A percentile compares a stretch with the other conserved stretches of the same genome.
These are phyloP conservation scores for Phytopythium vexans DNA, from an alignment of 352 stramenopile genomes.

Conservation along the genomic window DNA sequence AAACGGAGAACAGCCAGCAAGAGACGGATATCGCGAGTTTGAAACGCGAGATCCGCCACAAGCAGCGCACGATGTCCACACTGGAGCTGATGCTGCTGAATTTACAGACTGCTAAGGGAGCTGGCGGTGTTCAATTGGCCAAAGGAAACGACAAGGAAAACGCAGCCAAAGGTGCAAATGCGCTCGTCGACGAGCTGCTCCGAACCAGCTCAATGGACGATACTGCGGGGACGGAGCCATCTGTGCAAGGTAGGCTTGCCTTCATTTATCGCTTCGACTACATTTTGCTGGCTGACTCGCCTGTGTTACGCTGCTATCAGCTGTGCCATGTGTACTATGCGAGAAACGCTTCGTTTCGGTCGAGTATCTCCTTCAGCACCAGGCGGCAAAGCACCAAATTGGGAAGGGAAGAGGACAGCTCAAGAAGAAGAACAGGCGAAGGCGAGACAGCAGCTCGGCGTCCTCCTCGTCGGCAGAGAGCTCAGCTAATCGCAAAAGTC, in stretches of 20 bases:
- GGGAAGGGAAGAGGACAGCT: conserved; percentile 9
- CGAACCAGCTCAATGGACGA: conserved; percentile 3
- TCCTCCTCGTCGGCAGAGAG: conserved; percentile 5
- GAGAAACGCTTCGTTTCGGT: conserved; percentile 73
- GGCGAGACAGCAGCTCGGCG: conserved; percentile 2
- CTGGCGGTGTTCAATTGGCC: conserved; percentile 6
- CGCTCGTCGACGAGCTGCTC: conserved; percentile 33
- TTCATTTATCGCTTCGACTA: neutral
- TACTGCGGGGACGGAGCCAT: too few relatives aligned
- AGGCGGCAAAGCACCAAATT: conserved; percentile 52
- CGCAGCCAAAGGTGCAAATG: conserved; percentile 23
- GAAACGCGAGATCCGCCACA: conserved; percentile 77
- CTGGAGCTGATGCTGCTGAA: conserved; percentile 82
- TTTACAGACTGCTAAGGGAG: conserved; percentile 28
- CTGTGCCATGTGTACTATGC: conserved; percentile 60
- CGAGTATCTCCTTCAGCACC: conserved; percentile 70
- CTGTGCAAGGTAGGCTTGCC: neutral
- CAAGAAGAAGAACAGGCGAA: conserved; percentile 20
- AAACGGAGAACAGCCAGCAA: conserved; percentile 57
- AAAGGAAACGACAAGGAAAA: conserved; percentile 31
- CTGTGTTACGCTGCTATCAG: conserved; percentile 9
- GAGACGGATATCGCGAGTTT: conserved; percentile 57
- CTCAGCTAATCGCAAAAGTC: too few relatives aligned
- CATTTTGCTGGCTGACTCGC: neutral
- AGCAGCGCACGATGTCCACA: conserved; percentile 77